These are phyloP conservation scores for Draba incana DNA, from an alignment of 345 rosid genomes.

Conservation along the genomic window DNA sequence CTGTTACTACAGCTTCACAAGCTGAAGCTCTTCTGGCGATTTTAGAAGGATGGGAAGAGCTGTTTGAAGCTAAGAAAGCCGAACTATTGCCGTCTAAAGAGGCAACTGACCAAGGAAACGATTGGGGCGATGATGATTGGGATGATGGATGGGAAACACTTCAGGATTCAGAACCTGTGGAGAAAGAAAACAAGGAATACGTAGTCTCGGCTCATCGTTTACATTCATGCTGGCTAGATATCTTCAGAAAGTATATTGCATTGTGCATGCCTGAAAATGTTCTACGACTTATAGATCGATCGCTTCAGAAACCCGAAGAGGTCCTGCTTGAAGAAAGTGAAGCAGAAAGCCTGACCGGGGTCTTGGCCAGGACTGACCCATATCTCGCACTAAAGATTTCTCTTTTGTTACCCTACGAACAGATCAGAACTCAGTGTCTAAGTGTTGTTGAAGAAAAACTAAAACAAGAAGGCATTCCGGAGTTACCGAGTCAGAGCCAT, in stretches of 20 bases:
- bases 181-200: slow-evolving; percentile 48
- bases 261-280: slow-evolving; percentile 47
- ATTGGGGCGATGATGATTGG: slow-evolving; percentile 86
- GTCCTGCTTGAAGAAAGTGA: slow-evolving; percentile 61
- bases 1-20: slow-evolving; percentile 54
- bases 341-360: slow-evolving; percentile 53
- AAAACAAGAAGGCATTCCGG: slow-evolving; percentile 63
- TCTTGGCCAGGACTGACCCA: slow-evolving; percentile 45
- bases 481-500: slow-evolving; percentile 44
- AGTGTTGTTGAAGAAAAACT: slow-evolving; percentile 60
- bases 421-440: slow-evolving; percentile 55
- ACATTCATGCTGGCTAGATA: slow-evolving; percentile 76
- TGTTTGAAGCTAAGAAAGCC: slow-evolving; percentile 52
- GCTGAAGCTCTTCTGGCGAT: slow-evolving; percentile 62
- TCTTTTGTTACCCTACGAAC: slow-evolving; percentile 76
- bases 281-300: slow-evolving; percentile 62
- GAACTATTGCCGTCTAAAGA: slow-evolving; percentile 51
- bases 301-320: slow-evolving; percentile 56
- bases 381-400: slow-evolving; percentile 60
- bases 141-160: slow-evolving; percentile 98
- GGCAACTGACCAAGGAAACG: slow-evolving; percentile 51
- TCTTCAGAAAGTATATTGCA: slow-evolving; percentile 51
- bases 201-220: slow-evolving; percentile 61
- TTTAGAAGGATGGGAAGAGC: slow-evolving; percentile 92
- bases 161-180: slow-evolving; percentile 65